These are phyloP conservation scores for Colletotrichum lupini DNA, from an alignment of 2,329 filamentous ascomycete species.

Conservation along the genomic window DNA sequence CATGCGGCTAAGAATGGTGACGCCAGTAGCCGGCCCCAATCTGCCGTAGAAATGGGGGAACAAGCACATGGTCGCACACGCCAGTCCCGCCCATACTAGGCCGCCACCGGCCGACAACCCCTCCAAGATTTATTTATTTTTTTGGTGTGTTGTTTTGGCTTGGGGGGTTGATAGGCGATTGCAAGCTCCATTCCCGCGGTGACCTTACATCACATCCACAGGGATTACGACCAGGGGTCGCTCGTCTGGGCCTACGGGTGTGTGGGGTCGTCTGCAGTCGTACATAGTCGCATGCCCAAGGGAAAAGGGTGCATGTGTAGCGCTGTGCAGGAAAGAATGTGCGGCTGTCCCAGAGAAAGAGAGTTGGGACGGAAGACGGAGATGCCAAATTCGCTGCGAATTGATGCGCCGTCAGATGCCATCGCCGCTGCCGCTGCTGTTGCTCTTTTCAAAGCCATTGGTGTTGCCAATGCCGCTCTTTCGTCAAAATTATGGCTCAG, in stretches of 20 bases:
- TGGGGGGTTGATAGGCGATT: conserved; percentile 31
- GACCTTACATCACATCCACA: conserved; percentile 36
- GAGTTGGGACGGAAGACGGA: not conserved
- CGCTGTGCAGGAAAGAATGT: conserved; percentile 10
- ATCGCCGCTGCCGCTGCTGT: not conserved
- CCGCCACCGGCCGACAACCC: conserved; percentile 33
- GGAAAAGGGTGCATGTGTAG: conserved; percentile 25
- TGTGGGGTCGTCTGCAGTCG: conserved; percentile 31
- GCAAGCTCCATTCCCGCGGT: conserved; percentile 33
- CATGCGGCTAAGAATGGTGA: conserved; percentile 26
- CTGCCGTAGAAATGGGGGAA: conserved; percentile 20
- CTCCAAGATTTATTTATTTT: conserved; percentile 26
- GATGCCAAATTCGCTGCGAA: conserved; percentile 11
- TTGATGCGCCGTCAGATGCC: not conserved
- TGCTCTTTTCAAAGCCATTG: not conserved
- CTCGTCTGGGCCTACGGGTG: conserved; percentile 27
- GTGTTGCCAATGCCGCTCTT: not conserved
- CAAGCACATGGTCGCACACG: conserved; percentile 25
- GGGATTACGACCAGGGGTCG: conserved; percentile 27
- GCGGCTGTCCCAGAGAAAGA: not conserved
- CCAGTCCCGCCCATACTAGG: conserved; percentile 17
- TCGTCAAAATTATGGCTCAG: not conserved
- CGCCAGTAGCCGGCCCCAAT: conserved; percentile 14
- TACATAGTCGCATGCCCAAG: conserved; percentile 17
- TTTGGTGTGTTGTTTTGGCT: conserved; percentile 28